Percentiles rank a stretch among this genome's conserved stretches.
These are phyloP conservation scores for Plasmodium falciparum DNA, from an alignment of 169 alveolate genomes.

Conservation along the genomic window DNA sequence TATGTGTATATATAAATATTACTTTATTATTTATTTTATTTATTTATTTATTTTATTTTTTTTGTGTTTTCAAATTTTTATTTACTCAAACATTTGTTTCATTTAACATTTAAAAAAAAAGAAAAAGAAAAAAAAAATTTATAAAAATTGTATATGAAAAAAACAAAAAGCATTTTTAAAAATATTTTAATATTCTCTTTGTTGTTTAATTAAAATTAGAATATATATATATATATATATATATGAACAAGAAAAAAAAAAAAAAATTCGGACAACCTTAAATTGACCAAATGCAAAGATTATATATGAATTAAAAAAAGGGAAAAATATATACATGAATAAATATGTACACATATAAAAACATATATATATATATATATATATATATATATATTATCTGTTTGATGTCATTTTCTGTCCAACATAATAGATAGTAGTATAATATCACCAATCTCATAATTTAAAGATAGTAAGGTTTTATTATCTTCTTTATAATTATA, in stretches of 20 bases:
- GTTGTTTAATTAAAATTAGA: too few species aligned
- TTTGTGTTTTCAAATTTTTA: too few species aligned
- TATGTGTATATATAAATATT: too few species aligned
- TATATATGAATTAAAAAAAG: slow-evolving; percentile 1
- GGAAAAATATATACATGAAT: neutral
- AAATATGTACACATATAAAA: neutral
- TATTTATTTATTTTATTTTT: too few species aligned
- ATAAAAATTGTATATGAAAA: too few species aligned
- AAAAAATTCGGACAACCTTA: neutral
- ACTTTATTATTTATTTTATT: too few species aligned
- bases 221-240: too few species aligned
- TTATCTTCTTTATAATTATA: slow-evolving; percentile 54
- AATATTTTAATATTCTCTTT: too few species aligned
- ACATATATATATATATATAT: neutral
- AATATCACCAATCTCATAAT: slow-evolving; percentile 72
- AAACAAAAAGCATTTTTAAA: too few species aligned
- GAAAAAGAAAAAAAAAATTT: neutral
- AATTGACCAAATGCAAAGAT: too few species aligned
- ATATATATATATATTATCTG: neutral
- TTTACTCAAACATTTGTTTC: neutral
- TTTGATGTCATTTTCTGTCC: neutral
- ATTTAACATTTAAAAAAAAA: slow-evolving; percentile 2
- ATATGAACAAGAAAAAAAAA: neutral
- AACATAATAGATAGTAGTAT: slow-evolving; percentile 47
- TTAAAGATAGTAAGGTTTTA: slow-evolving; percentile 54